phyloP scores from a whole-genome alignment of 768 basidiomycete genomes.

The Hydnomerulius pinastri region DNA sequence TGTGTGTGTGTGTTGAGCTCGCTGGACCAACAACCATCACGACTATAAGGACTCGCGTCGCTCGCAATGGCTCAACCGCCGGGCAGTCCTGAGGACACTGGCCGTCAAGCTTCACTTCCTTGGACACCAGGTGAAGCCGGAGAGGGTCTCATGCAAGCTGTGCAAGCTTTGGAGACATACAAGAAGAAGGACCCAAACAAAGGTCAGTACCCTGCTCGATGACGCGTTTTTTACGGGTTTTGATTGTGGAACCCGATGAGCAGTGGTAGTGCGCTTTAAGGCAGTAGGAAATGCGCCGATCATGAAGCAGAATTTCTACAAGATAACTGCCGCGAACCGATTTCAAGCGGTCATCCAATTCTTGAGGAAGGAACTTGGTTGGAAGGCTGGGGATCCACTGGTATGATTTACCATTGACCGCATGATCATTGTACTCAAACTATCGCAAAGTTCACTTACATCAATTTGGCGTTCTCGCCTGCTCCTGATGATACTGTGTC shows the following conservation, averaged over 20 bases:
- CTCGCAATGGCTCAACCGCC: conserved; percentile 28
- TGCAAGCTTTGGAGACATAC: conserved; percentile 81
- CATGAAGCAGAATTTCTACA: conserved; percentile 99
- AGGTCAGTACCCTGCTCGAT: conserved; percentile 42
- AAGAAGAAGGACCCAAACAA: conserved; percentile 84
- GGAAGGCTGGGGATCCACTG: conserved; percentile 83
- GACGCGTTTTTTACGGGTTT: neutral
- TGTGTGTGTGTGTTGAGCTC: neutral
- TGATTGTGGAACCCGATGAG: neutral
- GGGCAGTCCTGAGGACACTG: conserved; percentile 37
- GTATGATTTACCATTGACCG: conserved; percentile 44
- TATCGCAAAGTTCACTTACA: conserved; percentile 69
- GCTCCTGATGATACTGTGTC: conserved; percentile 76
- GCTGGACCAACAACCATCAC: neutral
- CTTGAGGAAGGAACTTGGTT: conserved; percentile 83
- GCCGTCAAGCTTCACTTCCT: conserved; percentile 30
- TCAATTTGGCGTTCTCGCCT: conserved; percentile 76
- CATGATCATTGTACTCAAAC: conserved; percentile 49
- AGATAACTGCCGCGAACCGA: conserved; percentile 90
- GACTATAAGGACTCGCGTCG: conserved; percentile 2
- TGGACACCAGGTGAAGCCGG: conserved; percentile 36
- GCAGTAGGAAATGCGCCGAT: conserved; percentile 97
- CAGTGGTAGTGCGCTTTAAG: conserved; percentile 96
- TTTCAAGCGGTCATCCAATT: conserved; percentile 97
- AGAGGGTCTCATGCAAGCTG: conserved; percentile 44